Evolutionary conservation across 208 protist genomes (phyloP), one percentile per base, ranked within the genome.

Genomic region (Angomonas deanei): DNA sequence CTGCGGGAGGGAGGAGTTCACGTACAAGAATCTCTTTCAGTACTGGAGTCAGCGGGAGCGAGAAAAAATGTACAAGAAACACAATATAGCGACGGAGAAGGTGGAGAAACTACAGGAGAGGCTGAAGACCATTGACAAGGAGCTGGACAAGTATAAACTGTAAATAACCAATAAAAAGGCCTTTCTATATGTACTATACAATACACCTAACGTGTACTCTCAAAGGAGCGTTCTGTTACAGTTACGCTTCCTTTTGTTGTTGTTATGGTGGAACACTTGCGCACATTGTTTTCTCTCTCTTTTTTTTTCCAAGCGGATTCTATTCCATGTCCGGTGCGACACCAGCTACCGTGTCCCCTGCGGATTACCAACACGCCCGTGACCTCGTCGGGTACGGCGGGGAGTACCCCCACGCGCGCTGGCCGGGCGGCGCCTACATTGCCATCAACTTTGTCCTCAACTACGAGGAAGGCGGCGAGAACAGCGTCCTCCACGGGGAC

Each of bases 1-100:
- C 48, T 80, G 70, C 48, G 76, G 73, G 30, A 53, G 58, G 34
- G 72, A 75, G 13, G 74, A 74, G 15, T 86, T 84, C 42, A 84
- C 80, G 23, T 87, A 74, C 76, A 72, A 77, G 58, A 70, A 76
- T 42, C n/a, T 88, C 0, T 72, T 88, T 17, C 57, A 58, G 19
- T 64, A 76, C 39, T n/a, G 81, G 17, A 70, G 72, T 1, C 23
- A 64, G 26, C 57, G 64, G 13, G 66, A 75, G 38, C 62, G 69
- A 0, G 26, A 52, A 27, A 72, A 54, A 31, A 61, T 81, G 67
- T 90, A 88, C 59, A 46, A 28, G n/a, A 63, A 67, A 48, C 56
- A 66, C 32, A 61, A 72, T 3, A 61, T 91, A 32, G 70, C 85
- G 49, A 34, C 63, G 19, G 24, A 32, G 6, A 19, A 33, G 1